Base-by-base conservation (phyloP, 1,284 basidiomycete genomes). In the Termitomyces sp. region DNA sequence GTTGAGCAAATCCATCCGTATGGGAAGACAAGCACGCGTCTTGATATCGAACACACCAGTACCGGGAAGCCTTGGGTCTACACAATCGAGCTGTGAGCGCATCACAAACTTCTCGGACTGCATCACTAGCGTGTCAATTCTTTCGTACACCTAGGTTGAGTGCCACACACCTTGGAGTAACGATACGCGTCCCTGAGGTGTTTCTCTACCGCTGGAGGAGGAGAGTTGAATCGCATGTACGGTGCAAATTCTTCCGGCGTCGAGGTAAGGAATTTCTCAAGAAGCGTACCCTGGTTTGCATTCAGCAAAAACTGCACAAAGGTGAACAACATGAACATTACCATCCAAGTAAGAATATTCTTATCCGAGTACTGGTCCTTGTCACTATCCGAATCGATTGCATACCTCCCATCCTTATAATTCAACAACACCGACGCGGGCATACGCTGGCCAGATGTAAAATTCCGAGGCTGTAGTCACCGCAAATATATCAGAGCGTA, bases 31-130 rank as follows among this genome's bases (percentile, higher is more conserved):
- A 0, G 94, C 94, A 40, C 95, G 82, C 0, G 96, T 98, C 72
- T 99, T 99, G 70, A 99, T 87, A 67, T 99, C 96, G 63, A 99
- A 99, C 0, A 96, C 87, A 26, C 92, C 92, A 0, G 86, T 87
- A 1, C 94, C 92, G 1, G 95, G 95, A 17, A 99, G 72, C 31
- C 90, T 81, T 34, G 72, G 64, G 65, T 98, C 91, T 1, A 84
- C 72, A 64, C 94, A 95, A 68, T 99, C 96, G 9, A 99, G 79
- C 69, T 99, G 96, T 0, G 94, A 97, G 15, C 96, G 90, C 88
- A 98, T 93, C 45, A 98, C 76, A 59, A 98, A 86, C 10, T 80
- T 81, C 2, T 82, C 73, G 1, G 85, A 86, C 88, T 94, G 62
- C 4, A 5, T 19, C 5, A 10, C 39, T 40, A 40, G 34, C 39